Base-by-base conservation (phyloP, 805 yeast genomes). In the Starmerella apicola region DNA sequence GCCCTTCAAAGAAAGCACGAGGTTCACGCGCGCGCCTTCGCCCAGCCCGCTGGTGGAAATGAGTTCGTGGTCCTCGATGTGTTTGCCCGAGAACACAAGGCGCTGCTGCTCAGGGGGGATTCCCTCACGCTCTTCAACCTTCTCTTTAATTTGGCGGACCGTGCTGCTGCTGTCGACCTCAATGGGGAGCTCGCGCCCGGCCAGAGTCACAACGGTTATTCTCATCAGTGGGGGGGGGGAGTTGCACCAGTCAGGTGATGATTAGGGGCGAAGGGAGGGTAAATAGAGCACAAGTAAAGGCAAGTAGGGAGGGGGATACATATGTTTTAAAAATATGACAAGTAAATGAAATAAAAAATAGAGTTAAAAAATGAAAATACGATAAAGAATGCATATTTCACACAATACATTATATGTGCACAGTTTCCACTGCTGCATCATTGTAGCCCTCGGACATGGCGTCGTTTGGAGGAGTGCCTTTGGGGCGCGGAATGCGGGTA, bases 21-120 rank as follows among this genome's bases (percentile, higher is more conserved):
- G 68, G 62, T 88, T 96, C 51, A 88, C 66, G 38, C 84, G 83
- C 32, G 88, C 72, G 10, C 96, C 97, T 1, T 94, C 81, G 39
- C 67, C 74, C 29, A 88, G 70, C n/a, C 82, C 81, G 45, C 81
- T 78, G 39, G 70, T 73, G 35, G 67, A 73, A 5, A 84, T 75
- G 1, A 91, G 73, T 52, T 74, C 68, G 18, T 79, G 81, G 57
- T 88, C 97, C 51, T 80, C 79, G 61, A 88, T 71, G 64, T 88
- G 96, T 51, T 83, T 81, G 17, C 98, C 98, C 41, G 81, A 77
- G 62, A 72, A 84, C 53, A 88, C 78, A 49, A 88, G 74, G 51
- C 95, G 74, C 62, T 91, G 98, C 63, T 88, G 98, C 23, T 81
- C 76, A 9, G 97, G 96, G 2, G 97, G 95, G 41, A 88, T 88